Evolutionary conservation across 176 grass and related monocot species (phyloP).

Genomic region (Oropetium thomaeum): DNA sequence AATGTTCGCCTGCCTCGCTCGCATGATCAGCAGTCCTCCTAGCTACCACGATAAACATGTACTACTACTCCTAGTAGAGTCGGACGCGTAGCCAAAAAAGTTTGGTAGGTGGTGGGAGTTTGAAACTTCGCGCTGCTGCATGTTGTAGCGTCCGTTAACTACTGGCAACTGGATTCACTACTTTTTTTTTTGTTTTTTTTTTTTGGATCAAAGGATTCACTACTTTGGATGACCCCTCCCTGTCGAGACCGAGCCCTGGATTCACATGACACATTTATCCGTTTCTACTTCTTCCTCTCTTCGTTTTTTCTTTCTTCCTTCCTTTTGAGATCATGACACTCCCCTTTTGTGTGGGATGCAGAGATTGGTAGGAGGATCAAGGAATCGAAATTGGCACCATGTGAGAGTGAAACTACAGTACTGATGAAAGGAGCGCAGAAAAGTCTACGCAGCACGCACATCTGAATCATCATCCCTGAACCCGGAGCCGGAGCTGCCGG

Average conservation of each 20-base stretch:
- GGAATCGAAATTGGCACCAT: neutral
- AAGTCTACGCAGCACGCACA: neutral
- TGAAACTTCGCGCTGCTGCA: neutral
- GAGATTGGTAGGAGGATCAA: neutral
- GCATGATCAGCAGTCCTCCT: conserved; percentile 28
- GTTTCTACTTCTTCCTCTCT: neutral
- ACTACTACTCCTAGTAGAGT: neutral
- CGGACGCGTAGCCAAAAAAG: neutral
- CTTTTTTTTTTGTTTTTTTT: no score
- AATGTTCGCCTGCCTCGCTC: conserved; percentile 11
- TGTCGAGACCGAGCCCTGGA: neutral
- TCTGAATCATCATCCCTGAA: conserved; percentile 18
- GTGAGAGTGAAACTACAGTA: neutral
- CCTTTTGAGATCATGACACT: neutral
- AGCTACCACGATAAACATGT: neutral
- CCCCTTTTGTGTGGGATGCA: neutral
- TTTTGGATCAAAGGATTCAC: no score
- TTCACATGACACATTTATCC: neutral
- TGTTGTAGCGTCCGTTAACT: neutral
- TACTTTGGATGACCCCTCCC: no score
- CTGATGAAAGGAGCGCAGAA: neutral
- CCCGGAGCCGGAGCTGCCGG: neutral
- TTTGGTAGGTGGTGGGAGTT: neutral
- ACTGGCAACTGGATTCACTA: neutral
- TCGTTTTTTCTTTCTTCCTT: neutral